Percentiles rank a stretch among this genome's conserved stretches.
phyloP scores from a whole-genome alignment of 495 filamentous ascomycete species.

The Lineolata rhizophorae region DNA sequence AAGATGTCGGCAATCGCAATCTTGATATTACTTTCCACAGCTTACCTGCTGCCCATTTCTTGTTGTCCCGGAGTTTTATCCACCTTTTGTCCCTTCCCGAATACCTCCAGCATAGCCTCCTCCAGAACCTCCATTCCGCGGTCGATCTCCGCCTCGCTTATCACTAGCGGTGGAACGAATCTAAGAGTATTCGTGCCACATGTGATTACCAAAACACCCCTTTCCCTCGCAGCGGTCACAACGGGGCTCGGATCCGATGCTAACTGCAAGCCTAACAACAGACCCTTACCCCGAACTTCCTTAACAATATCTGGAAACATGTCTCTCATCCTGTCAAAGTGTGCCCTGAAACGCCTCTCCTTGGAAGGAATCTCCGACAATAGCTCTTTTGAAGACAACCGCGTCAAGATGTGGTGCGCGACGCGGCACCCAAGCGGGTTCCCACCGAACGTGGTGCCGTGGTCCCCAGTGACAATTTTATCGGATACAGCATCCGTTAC shows the following conservation, averaged over 20 bases:
- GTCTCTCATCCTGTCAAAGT: conserved; percentile 38
- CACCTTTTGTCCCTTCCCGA: no score
- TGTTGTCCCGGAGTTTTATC: no score
- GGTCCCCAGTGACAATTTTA: conserved; percentile 80
- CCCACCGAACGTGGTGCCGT: conserved; percentile 92
- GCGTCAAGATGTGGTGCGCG: conserved; percentile 61
- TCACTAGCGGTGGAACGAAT: conserved; percentile 26
- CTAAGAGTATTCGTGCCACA: conserved; percentile 50
- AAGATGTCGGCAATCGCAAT: no score
- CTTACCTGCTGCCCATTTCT: no score
- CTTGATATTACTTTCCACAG: no score
- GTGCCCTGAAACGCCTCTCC: conserved; percentile 35
- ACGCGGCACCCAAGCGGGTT: conserved; percentile 76
- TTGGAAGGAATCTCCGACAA: conserved; percentile 42
- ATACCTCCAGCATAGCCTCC: conserved; percentile 34
- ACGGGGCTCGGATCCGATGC: conserved; percentile 43
- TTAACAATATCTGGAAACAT: conserved; percentile 49
- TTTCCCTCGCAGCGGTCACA: conserved; percentile 65
- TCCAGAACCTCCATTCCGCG: conserved; percentile 55
- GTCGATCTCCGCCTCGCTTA: conserved; percentile 54
- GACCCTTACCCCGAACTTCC: conserved; percentile 61
- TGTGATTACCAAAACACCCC: conserved; percentile 76
- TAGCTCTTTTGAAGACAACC: conserved; percentile 42
- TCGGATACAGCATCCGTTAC: conserved; percentile 53
- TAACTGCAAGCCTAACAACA: conserved; percentile 74